Conservation (phyloP, 306 rosid species). For the Gynostemma pentaphyllum region DNA sequence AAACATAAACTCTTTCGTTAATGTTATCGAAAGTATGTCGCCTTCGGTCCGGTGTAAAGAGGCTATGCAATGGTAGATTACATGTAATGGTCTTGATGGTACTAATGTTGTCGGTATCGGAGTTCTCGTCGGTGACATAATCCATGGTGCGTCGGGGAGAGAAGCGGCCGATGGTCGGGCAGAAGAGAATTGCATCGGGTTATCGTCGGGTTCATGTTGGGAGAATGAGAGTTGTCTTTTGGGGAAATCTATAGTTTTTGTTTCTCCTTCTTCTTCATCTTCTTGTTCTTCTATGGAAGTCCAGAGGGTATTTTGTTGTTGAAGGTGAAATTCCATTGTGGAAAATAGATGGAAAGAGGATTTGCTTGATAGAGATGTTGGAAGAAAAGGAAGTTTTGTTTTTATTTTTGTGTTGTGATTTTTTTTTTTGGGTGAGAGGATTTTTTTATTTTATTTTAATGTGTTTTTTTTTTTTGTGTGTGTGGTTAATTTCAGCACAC, state of each 20-base stretch:
- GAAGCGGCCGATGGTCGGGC: not conserved
- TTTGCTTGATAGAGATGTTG: not conserved
- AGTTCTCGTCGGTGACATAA: slow-evolving; percentile 22
- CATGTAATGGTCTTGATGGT: slow-evolving; percentile 21
- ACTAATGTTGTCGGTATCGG: slow-evolving; percentile 32
- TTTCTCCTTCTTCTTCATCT: no score
- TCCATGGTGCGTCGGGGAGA: not conserved
- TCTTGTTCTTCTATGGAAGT: not conserved
- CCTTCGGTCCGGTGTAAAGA: slow-evolving; percentile 50
- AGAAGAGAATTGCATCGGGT: not conserved
- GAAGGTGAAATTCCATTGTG: slow-evolving; percentile 3
- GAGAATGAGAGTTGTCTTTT: no score
- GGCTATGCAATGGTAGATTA: slow-evolving; percentile 43
- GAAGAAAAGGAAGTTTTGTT: not conserved
- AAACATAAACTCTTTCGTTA: slow-evolving; percentile 31
- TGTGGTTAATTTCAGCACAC: no score
- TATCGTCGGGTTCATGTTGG: not conserved
- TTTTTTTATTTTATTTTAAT: no score
- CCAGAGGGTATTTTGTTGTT: not conserved
- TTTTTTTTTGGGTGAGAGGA: no score
- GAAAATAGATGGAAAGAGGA: not conserved
- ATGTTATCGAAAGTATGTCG: slow-evolving; percentile 29
- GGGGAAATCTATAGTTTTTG: not conserved
- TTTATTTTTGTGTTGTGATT: not conserved
- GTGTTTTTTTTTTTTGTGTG: no score